Evolutionary conservation across 768 basidiomycete genomes (phyloP), one percentile per base, ranked within the genome.

Genomic region (Lentinus brumalis): DNA sequence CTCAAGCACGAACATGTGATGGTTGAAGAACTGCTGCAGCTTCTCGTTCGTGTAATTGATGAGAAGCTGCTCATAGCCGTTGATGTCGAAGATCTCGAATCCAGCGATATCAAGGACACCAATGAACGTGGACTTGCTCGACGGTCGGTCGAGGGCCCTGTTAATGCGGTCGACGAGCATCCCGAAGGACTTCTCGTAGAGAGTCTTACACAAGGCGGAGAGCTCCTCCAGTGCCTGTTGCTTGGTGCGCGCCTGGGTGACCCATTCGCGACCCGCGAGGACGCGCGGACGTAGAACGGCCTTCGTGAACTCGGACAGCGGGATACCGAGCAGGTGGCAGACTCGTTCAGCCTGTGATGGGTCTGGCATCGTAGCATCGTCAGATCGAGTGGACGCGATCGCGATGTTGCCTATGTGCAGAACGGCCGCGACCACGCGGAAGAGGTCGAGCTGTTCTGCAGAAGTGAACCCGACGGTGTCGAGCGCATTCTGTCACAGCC

Each of bases 1-100:
- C 78, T 99, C 97, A 38, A 98, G 86, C 41, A 97, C 94, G 75
- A 99, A 98, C 97, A 98, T 98, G 73, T 98, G 97, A 75, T 98
- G 94, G 69, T 98, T 99, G 84, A 95, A 95, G 75, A 93, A 94
- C 74, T 98, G 96, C 73, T 98, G 96, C 9, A 98, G 83, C 71
- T 92, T 96, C 83, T 99, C 97, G 79, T 99, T 99, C 46, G 96
- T 98, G 70, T 92, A 96, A 71, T 99, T 99, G 84, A 99, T 99
- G 68, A 96, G 84, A 30, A 99, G 84, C 73, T 99, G 97, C 70
- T 99, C 97, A 73, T 98, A 99, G 9, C 90, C 90, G 73, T 98
- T 98, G 68, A 89, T 81, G 56, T 92, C 91, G 77, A 93, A 92
- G 62, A 99, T 99, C 75, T 99, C 97, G 76, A 99, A 99, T 9